Base-by-base conservation (phyloP, 192 early-diverging fungal genomes). In the Diversispora epigaea region DNA sequence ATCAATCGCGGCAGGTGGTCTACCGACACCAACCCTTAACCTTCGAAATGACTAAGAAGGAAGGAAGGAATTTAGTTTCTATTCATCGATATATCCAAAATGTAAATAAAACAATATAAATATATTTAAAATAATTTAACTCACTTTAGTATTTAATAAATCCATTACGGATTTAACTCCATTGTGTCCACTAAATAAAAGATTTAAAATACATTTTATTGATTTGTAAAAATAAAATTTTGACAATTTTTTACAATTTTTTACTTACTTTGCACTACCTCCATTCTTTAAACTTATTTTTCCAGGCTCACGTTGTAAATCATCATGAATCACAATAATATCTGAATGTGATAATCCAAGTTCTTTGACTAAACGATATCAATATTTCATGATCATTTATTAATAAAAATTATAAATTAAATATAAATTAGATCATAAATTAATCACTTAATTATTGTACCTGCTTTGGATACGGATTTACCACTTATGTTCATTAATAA, bases 401-500 rank as follows among this genome's bases (percentile, higher is more conserved):
- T n/a, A 11, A 43, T 25, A 39, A 46, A 65, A 22, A 1, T 57
- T 3, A 11, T 21, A 22, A 50, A 10, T 17, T 40, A 72, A 58
- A 25, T 11, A 64, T 55, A 70, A 19, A 62, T 65, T 41, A 49
- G 6, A 80, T 64, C 0, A 78, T 8, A 41, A 11, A 1, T 58
- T 6, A 17, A n/a, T 54, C 0, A 41, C 11, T 57, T 39, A 41
- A 17, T 55, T n/a, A 32, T 77, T 74, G 76, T 80, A 91, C 90
- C 85, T 76, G 89, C 90, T 78, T 84, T 84, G 17, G 78, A 79
- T 5, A 93, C 88, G 9, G 82, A 80, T 22, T 78, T 73, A 11
- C 92, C 92, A 77, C 83, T 85, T n/a, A 89, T 52, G 75, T 93
- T 93, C 91, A 93, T 93, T 41, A 86, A 79, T 25, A 83, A 76